phyloP scores from a whole-genome alignment of 1,284 basidiomycete species.

The Ustilago hordei region DNA sequence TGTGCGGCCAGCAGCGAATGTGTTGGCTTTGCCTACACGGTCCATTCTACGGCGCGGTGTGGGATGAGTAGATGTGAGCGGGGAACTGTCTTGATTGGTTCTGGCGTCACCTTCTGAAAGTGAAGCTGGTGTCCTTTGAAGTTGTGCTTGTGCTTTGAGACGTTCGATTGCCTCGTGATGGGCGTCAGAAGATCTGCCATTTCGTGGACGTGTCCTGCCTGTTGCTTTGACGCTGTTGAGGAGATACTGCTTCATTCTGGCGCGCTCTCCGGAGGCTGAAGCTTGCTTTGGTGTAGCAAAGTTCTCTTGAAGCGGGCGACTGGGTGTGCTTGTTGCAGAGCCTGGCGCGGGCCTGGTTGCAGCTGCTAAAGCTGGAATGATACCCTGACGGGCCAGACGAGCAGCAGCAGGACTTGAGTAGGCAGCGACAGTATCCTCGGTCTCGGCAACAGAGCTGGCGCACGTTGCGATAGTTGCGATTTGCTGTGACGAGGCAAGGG shows the following conservation, averaged over 20 bases:
- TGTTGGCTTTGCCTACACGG: slow-evolving; percentile 50
- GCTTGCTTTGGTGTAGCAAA: slow-evolving; percentile 37
- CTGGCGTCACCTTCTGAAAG: slow-evolving; percentile 32
- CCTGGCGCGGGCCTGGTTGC: neutral
- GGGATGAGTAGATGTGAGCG: slow-evolving; percentile 21
- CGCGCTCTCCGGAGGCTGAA: slow-evolving; percentile 29
- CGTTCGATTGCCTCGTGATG: slow-evolving; percentile 40
- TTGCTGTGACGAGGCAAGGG: slow-evolving; percentile 7
- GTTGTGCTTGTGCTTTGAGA: slow-evolving; percentile 46
- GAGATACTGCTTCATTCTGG: slow-evolving; percentile 52
- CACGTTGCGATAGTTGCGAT: slow-evolving; percentile 16
- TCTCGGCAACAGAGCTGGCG: slow-evolving; percentile 18
- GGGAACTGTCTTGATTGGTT: slow-evolving; percentile 17
- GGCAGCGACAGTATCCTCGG: slow-evolving; percentile 41
- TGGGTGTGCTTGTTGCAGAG: slow-evolving; percentile 29
- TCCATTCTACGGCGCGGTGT: slow-evolving; percentile 46
- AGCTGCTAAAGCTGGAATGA: slow-evolving; percentile 6
- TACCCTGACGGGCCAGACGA: slow-evolving; percentile 37
- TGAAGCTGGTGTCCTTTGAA: slow-evolving; percentile 31
- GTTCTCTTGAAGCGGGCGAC: slow-evolving; percentile 24
- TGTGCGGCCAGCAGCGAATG: slow-evolving; percentile 45
- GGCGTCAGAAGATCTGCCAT: slow-evolving; percentile 35
- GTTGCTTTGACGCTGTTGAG: slow-evolving; percentile 55
- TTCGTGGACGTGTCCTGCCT: slow-evolving; percentile 19
- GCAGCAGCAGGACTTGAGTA: slow-evolving; percentile 53